A percentile compares a stretch with the other conserved stretches of the same genome.
Evolutionary conservation across 2,329 filamentous ascomycete genomes (phyloP).

Genomic region (Scytalidium sp.): DNA sequence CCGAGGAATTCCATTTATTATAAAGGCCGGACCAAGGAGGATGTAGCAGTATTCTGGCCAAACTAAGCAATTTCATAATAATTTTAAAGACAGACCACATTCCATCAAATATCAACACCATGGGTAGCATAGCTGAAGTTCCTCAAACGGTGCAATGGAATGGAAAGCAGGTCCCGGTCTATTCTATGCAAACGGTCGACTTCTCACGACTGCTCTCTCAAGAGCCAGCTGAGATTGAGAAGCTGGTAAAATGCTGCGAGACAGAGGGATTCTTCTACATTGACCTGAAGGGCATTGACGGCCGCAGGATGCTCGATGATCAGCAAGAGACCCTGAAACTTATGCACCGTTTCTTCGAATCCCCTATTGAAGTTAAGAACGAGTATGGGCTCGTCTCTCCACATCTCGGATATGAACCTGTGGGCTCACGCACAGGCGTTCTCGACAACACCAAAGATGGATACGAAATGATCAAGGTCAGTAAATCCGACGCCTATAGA

Average conservation of each 20-base stretch:
- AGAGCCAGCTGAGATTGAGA: conserved; percentile 51
- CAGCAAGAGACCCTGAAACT: conserved; percentile 49
- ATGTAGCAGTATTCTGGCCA: neutral
- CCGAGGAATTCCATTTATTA: neutral
- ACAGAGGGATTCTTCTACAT: conserved; percentile 55
- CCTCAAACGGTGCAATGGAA: conserved; percentile 47
- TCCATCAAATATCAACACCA: conserved; percentile 9
- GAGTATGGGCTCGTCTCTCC: conserved; percentile 52
- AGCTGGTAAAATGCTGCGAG: conserved; percentile 45
- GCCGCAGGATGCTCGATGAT: conserved; percentile 49
- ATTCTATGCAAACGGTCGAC: conserved; percentile 49
- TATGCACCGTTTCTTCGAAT: conserved; percentile 54
- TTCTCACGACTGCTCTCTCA: conserved; percentile 50
- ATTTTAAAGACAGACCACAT: neutral
- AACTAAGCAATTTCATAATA: neutral
- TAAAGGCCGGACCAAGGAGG: neutral
- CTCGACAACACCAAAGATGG: conserved; percentile 46
- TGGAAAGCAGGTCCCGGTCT: conserved; percentile 47
- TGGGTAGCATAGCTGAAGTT: conserved; percentile 36
- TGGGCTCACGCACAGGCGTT: conserved; percentile 46
- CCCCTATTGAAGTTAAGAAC: conserved; percentile 52
- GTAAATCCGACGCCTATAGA: neutral
- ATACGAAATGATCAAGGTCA: conserved; percentile 51
- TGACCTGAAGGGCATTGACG: conserved; percentile 49
- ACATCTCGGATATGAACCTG: conserved; percentile 50